These are phyloP conservation scores for Heimioporus punctisporus DNA, from an alignment of 1,284 basidiomycete genomes.

Conservation along the genomic window DNA sequence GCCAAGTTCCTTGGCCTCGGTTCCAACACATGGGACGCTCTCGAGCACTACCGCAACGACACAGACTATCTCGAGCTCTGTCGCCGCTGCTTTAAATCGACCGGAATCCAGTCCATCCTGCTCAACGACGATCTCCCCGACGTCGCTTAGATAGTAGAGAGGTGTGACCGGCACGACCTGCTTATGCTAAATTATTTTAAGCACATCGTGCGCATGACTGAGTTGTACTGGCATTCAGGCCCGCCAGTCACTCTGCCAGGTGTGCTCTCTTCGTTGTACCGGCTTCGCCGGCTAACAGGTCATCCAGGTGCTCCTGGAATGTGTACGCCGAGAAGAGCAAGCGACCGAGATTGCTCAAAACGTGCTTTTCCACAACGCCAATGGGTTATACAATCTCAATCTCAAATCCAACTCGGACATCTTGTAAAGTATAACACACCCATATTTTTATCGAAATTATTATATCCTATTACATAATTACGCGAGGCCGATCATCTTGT, in stretches of 20 bases:
- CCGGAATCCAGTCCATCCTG: constrained; percentile 63
- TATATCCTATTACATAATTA: too few species aligned
- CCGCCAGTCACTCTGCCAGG: constrained; percentile 36
- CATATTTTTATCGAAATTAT: too few species aligned
- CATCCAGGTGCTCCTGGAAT: constrained; percentile 25
- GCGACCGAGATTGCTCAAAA: constrained; percentile 28
- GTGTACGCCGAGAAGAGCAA: constrained; percentile 23
- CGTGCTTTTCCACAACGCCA: constrained; percentile 33
- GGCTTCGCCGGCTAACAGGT: not conserved
- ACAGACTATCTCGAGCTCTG: constrained; percentile 60
- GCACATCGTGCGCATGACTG: constrained; percentile 73
- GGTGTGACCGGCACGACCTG: constrained; percentile 60
- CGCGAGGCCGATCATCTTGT: too few species aligned
- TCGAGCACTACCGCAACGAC: constrained; percentile 47
- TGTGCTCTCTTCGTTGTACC: too few species aligned
- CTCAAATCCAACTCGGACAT: constrained; percentile 24
- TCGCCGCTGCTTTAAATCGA: constrained; percentile 48
- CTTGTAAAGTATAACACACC: too few species aligned
- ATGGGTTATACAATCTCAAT: constrained; percentile 27
- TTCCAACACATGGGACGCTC: constrained; percentile 54
- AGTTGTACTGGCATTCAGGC: constrained; percentile 72
- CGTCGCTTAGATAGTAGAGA: constrained; percentile 47
- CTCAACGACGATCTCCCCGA: constrained; percentile 71
- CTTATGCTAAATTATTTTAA: constrained; percentile 53
- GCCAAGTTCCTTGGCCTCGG: constrained; percentile 46